Evolutionary conservation across 768 basidiomycete species (phyloP).

Genomic region (Boletellus emodensis): DNA sequence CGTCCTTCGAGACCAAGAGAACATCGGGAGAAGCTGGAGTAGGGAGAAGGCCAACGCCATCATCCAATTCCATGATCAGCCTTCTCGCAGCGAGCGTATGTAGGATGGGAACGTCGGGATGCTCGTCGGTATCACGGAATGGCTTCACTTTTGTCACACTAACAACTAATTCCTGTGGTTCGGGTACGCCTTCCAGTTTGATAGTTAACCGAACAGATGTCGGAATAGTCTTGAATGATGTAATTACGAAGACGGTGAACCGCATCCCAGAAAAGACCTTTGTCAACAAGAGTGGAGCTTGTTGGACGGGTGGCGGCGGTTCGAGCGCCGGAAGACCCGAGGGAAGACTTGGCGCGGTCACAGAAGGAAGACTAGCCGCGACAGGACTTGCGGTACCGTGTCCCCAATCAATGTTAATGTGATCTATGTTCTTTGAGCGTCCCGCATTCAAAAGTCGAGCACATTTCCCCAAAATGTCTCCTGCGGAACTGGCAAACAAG

Average conservation of each 20-base stretch:
- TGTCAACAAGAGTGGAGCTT: slow-evolving; percentile 29
- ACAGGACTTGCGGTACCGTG: slow-evolving; percentile 1
- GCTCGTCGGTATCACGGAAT: slow-evolving; percentile 13
- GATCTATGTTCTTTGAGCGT: slow-evolving; percentile 41
- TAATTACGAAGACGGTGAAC: slow-evolving; percentile 33
- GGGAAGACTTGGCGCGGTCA: slow-evolving; percentile 17
- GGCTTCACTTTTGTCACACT: slow-evolving; percentile 25
- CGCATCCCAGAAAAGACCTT: slow-evolving; percentile 34
- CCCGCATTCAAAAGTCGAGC: slow-evolving; percentile 50
- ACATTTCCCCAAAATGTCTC: slow-evolving; percentile 47
- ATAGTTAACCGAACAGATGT: slow-evolving; percentile 25
- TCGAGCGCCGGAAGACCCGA: slow-evolving; percentile 24
- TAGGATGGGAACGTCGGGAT: slow-evolving; percentile 33
- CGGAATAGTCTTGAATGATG: slow-evolving; percentile 23
- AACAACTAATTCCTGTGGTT: slow-evolving; percentile 16
- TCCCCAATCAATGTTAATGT: slow-evolving; percentile 50
- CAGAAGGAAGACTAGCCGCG: slow-evolving; percentile 2
- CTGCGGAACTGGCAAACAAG: slow-evolving; percentile 43
- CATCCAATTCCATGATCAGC: slow-evolving; percentile 51
- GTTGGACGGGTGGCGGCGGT: slow-evolving; percentile 33
- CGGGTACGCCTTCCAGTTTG: slow-evolving; percentile 23
- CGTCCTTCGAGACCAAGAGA: slow-evolving; percentile 26
- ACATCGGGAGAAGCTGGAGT: slow-evolving; percentile 22
- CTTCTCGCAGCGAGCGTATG: slow-evolving; percentile 54
- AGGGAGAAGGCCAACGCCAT: slow-evolving; percentile 32